These are phyloP conservation scores for Dalbergia cochinchinensis DNA, from an alignment of 306 rosid species.

Conservation along the genomic window DNA sequence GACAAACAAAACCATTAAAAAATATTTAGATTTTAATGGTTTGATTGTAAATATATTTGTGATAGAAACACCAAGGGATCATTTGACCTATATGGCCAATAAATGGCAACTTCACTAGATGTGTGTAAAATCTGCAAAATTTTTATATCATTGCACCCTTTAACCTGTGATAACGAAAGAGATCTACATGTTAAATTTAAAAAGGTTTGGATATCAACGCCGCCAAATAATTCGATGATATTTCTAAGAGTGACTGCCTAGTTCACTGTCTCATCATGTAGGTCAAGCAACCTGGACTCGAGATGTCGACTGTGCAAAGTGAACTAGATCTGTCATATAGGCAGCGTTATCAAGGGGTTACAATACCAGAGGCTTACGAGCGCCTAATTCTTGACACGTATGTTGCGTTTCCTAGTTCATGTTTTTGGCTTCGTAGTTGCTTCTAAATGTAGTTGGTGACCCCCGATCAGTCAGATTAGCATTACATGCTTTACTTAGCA, in stretches of 20 bases:
- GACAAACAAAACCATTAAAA: too few species aligned
- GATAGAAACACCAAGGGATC: too few species aligned
- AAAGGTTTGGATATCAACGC: conserved; percentile 1
- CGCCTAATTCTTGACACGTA: conserved; percentile 99
- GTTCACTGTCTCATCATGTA: conserved; percentile 51
- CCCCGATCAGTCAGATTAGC: background rate
- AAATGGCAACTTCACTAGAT: conserved; percentile 17
- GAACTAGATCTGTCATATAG: conserved; percentile 89
- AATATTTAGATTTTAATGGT: too few species aligned
- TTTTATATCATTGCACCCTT: conserved; percentile 17
- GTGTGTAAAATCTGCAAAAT: background rate
- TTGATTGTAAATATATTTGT: too few species aligned
- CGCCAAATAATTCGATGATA: background rate
- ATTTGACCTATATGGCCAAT: too few species aligned
- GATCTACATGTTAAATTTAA: conserved; percentile 19
- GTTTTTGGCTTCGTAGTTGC: conserved; percentile 20
- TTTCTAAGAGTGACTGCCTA: conserved; percentile 31
- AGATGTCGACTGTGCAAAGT: conserved; percentile 88
- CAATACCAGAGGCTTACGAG: conserved; percentile 96
- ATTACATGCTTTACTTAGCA: conserved; percentile 21
- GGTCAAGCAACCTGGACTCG: conserved; percentile 99
- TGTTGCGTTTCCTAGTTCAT: conserved; percentile 40
- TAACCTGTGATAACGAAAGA: background rate
- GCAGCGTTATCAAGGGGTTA: conserved; percentile 85
- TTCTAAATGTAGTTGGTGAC: background rate